These are phyloP conservation scores for Colletotrichum ledebouriae DNA, from an alignment of 2,329 filamentous ascomycete species.

Conservation along the genomic window DNA sequence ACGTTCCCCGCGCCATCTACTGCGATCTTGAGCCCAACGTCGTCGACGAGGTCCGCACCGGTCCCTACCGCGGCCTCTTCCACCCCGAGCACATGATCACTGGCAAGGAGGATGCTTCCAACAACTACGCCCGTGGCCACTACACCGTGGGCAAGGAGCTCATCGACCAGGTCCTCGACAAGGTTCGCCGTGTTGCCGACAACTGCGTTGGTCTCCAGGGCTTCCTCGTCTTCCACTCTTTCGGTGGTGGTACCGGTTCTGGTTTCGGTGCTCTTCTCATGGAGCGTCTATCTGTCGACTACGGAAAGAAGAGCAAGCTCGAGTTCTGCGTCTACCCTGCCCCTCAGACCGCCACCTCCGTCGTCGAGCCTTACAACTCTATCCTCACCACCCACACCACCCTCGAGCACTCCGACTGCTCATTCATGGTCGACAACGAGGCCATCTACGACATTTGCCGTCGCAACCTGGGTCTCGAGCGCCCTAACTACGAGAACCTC, in stretches of 20 bases:
- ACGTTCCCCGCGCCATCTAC: slow-evolving; percentile 99
- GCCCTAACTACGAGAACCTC: slow-evolving; percentile 98
- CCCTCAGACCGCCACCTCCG: slow-evolving; percentile 95
- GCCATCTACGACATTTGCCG: slow-evolving; percentile 99
- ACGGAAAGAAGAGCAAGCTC: slow-evolving; percentile 99
- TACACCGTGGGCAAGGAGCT: slow-evolving; percentile 99
- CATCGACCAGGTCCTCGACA: slow-evolving; percentile 97
- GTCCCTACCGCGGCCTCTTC: slow-evolving; percentile 95
- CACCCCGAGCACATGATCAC: slow-evolving; percentile 99
- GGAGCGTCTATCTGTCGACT: slow-evolving; percentile 99
- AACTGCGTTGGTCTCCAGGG: slow-evolving; percentile 98
- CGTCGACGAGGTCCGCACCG: slow-evolving; percentile 98
- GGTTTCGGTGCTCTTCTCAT: slow-evolving; percentile 98
- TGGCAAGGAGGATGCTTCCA: slow-evolving; percentile 99
- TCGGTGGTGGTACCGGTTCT: slow-evolving; percentile 98
- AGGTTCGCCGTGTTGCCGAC: slow-evolving; percentile 96
- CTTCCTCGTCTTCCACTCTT: slow-evolving; percentile 99
- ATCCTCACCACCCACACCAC: slow-evolving; percentile 99
- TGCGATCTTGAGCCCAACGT: slow-evolving; percentile 99
- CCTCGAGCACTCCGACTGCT: slow-evolving; percentile 99
- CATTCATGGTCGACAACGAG: slow-evolving; percentile 99
- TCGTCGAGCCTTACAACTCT: slow-evolving; percentile 99
- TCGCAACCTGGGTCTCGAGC: slow-evolving; percentile 95
- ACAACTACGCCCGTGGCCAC: slow-evolving; percentile 99
- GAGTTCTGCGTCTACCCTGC: slow-evolving; percentile 99